Evolutionary conservation across 441 rosid species (phyloP), one percentile per base, ranked within the genome.

Genomic region (Pelargonium cotyledonis): DNA sequence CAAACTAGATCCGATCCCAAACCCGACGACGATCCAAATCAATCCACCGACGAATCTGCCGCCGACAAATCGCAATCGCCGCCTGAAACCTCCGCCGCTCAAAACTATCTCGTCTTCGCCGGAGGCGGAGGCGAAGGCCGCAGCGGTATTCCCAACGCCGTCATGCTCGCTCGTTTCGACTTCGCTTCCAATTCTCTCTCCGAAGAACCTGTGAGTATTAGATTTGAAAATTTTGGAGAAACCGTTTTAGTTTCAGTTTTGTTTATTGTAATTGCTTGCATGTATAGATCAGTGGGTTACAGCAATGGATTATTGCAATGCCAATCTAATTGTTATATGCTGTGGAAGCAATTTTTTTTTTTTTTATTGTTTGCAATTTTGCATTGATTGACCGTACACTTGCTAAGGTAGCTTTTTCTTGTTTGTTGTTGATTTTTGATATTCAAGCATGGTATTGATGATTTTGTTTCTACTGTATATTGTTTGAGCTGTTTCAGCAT

Each of bases 81-180:
- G 60, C 49, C 41, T 15, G 58, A 61, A 41, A n/a, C 64, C 46
- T 65, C 68, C 6, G 9, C 73, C 4, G 3, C 70, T 23, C 57
- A 70, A 19, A 72, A 83, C 78, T 83, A 77, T 80, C 76, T 85
- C 68, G 85, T 85, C 75, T 72, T 92, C 15, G 72, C 90, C 0
- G 97, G 97, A 10, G 99, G 99, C 10, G 97, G 97, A 0, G 99
- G 98, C 11, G 90, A 87, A 70, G 99, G 97, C 61, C 80, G 78
- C 35, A 90, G 80, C 76, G 97, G 98, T 16, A 90, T 95, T 71
- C 85, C 85, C 0, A 92, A 95, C 41, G 89, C 94, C 21, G 53
- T 88, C 65, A 38, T 92, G 66, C 63, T 95, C 67, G 73, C 81
- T 35, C 78, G 63, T 21, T 85, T 80, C 73, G 89, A 95, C 78